Base-by-base conservation (phyloP, 257 asterid species). In the Solanum appendiculatum region DNA sequence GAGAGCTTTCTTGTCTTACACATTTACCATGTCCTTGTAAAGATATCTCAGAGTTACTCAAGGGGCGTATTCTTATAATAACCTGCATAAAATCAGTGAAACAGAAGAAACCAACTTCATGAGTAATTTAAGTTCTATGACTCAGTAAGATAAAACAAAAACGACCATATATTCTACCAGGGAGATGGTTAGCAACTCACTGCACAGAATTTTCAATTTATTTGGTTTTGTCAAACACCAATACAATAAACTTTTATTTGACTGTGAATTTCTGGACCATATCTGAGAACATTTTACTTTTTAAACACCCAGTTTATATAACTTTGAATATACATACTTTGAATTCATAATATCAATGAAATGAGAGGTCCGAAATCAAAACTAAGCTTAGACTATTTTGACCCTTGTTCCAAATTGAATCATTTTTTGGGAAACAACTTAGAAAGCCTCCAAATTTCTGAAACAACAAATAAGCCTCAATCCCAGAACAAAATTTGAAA, bases 1-100 rank as follows among this genome's bases (percentile, higher is more conserved):
- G 98, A 27, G 98, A 92, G 91, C 98, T 93, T 18, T 97, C 99
- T 90, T 97, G 99, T 90, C 91, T 96, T 5, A 97, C 95, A 86
- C 99, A 97, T 86, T 90, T 93, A 85, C 84, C 89, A 72, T 87
- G 84, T 88, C 99, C 99, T 91, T 96, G 98, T 86, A 90, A 20
- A 20, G 98, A 96, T 88, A 95, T 73, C 92, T 97, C 99, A 23
- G 96, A 90, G 82, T 86, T 92, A 90, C 92, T 97, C 89, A 97
- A 87, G 48, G 99, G 99, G 39, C 99, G 95, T 66, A 95, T 15
- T 77, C 99, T 94, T 29, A 97, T 96, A 88, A 97, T 94, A 84
- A 97, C 98, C 99, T 97, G 89, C 12, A 87, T 23, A 86, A 86
- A 20, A 48, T 48, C 83, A 86, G 29, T 34, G 25, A 86, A 72